Evolutionary conservation across 495 filamentous ascomycete genomes (phyloP).

Genomic region (Sporormia fimetaria): DNA sequence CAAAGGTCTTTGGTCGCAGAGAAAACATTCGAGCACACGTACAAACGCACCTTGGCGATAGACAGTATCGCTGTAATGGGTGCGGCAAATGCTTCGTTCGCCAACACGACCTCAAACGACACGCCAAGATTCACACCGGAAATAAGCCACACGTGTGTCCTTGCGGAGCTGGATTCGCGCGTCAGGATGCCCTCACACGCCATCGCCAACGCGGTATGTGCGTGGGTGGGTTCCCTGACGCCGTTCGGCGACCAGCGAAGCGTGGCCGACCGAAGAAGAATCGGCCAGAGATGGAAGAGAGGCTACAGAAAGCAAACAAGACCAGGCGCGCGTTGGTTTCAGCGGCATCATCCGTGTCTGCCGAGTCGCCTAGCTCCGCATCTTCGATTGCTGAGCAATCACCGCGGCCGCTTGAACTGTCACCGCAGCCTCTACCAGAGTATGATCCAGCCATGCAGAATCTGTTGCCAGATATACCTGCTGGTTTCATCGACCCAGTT

Average conservation of each 20-base stretch:
- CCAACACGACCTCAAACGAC: constrained; percentile 91
- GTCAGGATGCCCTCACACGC: constrained; percentile 87
- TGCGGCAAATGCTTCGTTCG: constrained; percentile 93
- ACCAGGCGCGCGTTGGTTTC: constrained; percentile 21
- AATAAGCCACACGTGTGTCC: constrained; percentile 85
- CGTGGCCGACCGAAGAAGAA: constrained; percentile 36
- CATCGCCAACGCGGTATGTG: constrained; percentile 94
- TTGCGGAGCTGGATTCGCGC: constrained; percentile 82
- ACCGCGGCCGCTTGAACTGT: constrained; percentile 11
- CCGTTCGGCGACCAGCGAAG: constrained; percentile 28
- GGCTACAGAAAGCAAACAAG: constrained; percentile 28
- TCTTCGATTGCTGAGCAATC: constrained; percentile 5
- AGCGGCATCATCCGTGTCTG: constrained; percentile 19
- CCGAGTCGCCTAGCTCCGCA: constrained; percentile 18
- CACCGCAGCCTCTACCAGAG: constrained; percentile 9
- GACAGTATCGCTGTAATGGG: constrained; percentile 78
- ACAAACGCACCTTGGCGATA: constrained; percentile 90
- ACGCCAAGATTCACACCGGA: constrained; percentile 90
- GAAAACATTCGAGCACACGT: constrained; percentile 98
- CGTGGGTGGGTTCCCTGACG: constrained; percentile 59
- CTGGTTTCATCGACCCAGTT: constrained; percentile 14
- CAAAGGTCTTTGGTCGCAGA: constrained; percentile 77
- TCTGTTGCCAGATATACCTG: constrained; percentile 7
- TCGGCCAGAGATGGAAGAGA: constrained; percentile 30
- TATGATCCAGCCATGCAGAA: constrained; percentile 4